Conservation (phyloP, 208 protist genomes). For the Tetramitus jugosus region DNA sequence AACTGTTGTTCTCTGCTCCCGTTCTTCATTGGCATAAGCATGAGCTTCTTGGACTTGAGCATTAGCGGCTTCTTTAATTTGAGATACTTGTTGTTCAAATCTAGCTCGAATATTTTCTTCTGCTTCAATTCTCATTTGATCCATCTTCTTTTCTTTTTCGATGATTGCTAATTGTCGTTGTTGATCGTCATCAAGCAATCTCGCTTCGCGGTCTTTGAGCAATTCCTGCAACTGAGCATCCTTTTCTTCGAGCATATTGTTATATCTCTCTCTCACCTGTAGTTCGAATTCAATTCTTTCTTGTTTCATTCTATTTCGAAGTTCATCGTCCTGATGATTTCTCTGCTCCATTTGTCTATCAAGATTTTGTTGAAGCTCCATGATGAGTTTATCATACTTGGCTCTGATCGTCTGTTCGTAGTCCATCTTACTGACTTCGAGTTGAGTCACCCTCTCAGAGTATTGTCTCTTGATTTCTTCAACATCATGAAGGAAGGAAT, state of each 20-base stretch:
- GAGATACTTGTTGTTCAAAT: neutral
- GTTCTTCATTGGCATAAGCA: neutral
- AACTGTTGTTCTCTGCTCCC: neutral
- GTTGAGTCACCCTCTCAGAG: neutral
- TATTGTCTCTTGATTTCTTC: slow-evolving; percentile 8
- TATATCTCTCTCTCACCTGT: slow-evolving; percentile 20
- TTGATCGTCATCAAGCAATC: slow-evolving; percentile 18
- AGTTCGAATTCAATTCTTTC: slow-evolving; percentile 24
- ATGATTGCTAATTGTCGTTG: neutral
- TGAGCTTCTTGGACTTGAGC: slow-evolving; percentile 25
- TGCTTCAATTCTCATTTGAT: slow-evolving; percentile 15
- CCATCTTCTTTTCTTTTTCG: slow-evolving; percentile 22
- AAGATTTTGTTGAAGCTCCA: neutral
- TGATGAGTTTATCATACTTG: slow-evolving; percentile 11
- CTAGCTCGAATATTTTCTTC: slow-evolving; percentile 13
- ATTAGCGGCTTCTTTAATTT: slow-evolving; percentile 25
- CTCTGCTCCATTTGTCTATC: neutral
- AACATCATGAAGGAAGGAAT: neutral
- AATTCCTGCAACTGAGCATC: slow-evolving; percentile 14
- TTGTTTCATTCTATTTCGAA: slow-evolving; percentile 25
- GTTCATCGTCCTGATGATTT: slow-evolving; percentile 13
- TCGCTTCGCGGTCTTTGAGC: slow-evolving; percentile 25
- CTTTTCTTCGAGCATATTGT: slow-evolving; percentile 25
- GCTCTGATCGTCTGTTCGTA: slow-evolving; percentile 20
- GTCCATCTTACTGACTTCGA: neutral